phyloP scores from a whole-genome alignment of 768 basidiomycete species.

The Termitomyces sp. region DNA sequence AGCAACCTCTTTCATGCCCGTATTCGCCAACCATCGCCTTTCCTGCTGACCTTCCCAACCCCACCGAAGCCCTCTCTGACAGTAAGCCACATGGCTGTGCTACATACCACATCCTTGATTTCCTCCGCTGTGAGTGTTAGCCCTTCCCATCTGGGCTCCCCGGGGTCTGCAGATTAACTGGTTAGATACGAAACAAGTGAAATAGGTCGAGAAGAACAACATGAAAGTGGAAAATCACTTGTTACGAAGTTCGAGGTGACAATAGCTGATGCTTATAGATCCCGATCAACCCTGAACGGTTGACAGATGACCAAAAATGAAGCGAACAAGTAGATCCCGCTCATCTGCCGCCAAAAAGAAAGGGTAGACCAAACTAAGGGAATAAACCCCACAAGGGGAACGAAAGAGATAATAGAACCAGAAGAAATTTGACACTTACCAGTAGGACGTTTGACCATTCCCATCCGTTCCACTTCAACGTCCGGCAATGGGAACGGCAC shows the following conservation, averaged over 20 bases:
- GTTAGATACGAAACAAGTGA: neutral
- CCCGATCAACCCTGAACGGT: neutral
- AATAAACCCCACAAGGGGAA: neutral
- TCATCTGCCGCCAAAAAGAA: neutral
- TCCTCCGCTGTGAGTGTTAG: slow-evolving; percentile 82
- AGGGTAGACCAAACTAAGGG: neutral
- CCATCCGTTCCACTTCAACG: slow-evolving; percentile 64
- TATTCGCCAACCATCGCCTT: slow-evolving; percentile 78
- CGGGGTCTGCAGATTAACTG: neutral
- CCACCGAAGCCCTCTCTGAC: slow-evolving; percentile 93
- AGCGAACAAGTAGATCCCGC: neutral
- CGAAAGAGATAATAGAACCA: neutral
- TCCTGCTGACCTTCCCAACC: slow-evolving; percentile 72
- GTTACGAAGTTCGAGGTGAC: too few relatives aligned
- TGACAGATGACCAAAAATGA: neutral
- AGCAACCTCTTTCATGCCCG: slow-evolving; percentile 38
- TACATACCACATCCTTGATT: slow-evolving; percentile 88
- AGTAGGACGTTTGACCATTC: slow-evolving; percentile 47
- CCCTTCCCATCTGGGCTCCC: slow-evolving; percentile 29
- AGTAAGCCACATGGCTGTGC: slow-evolving; percentile 87
- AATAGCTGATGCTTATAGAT: neutral
- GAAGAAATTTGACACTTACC: slow-evolving; percentile 25
- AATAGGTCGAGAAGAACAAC: neutral
- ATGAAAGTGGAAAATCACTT: neutral
- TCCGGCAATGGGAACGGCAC: slow-evolving; percentile 88